Evolutionary conservation across 2,329 filamentous ascomycete species (phyloP), one percentile per base, ranked within the genome.

Genomic region (Penicillium hordei): DNA sequence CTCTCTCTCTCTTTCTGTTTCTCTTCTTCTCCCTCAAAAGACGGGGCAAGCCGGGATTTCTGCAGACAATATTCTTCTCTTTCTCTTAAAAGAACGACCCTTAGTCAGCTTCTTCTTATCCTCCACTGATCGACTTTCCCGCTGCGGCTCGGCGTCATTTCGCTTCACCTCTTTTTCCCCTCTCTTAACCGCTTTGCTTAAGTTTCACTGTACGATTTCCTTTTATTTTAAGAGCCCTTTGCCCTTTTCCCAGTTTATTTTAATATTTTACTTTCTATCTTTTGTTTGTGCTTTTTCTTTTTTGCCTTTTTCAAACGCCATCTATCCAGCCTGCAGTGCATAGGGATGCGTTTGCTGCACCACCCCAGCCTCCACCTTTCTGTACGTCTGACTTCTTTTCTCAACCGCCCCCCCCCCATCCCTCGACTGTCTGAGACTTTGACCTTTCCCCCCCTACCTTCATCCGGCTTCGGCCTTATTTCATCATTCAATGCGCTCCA

Each of bases 391-490:
- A 42, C 50, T 48, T 44, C 42, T 53, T 42, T 61, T 58, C 52
- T 49, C 49, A 49, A 45, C 36, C n/a, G n/a, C n/a, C 48, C 36
- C 36, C 43, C 34, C 52, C 55, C 48, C 48, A 55, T 33, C 49
- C 56, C 55, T 58, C 56, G 44, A 52, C 39, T 54, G 55, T 40
- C 55, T 60, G 42, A 58, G 51, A 55, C 40, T 51, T 48, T 48
- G 23, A 25, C 64, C 62, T 66, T 69, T 67, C 70, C 65, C 67
- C 65, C 63, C 64, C 52, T 68, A 63, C 65, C 68, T 69, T 63
- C 64, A 44, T 43, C 56, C 48, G 64, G 42, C 60, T 58, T 58
- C 34, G 55, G 52, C 54, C 63, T 58, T 62, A 60, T 63, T 64
- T 63, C 23, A 58, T 33, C 42, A 42, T 48, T 19, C 34, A 48